phyloP scores from a whole-genome alignment of 441 rosid genomes.

The Pelargonium myrrhifolium region DNA sequence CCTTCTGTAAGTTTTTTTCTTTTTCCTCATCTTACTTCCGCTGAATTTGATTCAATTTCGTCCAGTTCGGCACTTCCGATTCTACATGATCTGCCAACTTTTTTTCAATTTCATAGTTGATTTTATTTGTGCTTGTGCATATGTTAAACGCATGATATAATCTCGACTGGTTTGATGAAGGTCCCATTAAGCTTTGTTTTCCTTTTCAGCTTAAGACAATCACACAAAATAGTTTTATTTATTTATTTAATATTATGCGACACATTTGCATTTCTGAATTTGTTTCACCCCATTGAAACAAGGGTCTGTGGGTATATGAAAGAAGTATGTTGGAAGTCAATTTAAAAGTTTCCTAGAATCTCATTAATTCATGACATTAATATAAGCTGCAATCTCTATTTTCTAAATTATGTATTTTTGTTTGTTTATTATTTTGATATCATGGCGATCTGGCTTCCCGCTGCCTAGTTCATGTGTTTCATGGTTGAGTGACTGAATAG shows the following conservation, averaged over 20 bases:
- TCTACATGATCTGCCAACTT: neutral
- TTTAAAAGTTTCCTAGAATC: neutral
- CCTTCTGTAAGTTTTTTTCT: conserved; percentile 46
- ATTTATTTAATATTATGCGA: too few species aligned
- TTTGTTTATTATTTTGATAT: neutral
- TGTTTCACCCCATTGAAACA: too few species aligned
- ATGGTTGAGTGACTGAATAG: neutral
- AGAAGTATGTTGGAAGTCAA: neutral
- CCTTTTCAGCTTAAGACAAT: too few species aligned
- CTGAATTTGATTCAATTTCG: neutral
- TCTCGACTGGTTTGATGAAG: neutral
- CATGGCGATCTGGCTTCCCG: neutral
- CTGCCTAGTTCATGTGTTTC: neutral
- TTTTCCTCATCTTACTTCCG: neutral
- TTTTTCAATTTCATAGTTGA: neutral
- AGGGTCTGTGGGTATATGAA: neutral
- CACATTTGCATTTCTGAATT: too few species aligned
- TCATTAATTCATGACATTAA: neutral
- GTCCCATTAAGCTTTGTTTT: neutral
- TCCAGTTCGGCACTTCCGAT: neutral
- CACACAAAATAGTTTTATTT: too few species aligned
- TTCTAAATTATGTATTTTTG: neutral
- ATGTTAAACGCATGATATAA: neutral
- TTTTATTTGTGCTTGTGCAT: neutral
- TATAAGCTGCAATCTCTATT: neutral